Conservation (phyloP, 2,329 filamentous ascomycete genomes). For the Colletotrichum sp. region DNA sequence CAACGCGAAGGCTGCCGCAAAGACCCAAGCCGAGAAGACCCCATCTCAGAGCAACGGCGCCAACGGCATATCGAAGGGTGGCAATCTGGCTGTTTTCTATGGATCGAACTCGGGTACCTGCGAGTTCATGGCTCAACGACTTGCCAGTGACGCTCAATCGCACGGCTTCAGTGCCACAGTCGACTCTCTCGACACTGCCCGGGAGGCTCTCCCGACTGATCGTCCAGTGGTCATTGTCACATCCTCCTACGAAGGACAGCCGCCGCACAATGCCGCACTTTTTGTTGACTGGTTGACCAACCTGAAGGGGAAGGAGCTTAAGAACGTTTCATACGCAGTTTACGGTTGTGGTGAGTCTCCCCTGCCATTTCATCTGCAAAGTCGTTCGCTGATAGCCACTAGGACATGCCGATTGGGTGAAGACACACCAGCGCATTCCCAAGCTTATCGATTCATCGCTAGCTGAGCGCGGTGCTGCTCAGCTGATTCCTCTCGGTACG, state of each 20-base stretch:
- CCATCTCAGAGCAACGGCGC: not conserved
- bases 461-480: slow-evolving; percentile 35
- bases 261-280: slow-evolving; percentile 70
- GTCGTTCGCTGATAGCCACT: not conserved
- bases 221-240: slow-evolving; percentile 68
- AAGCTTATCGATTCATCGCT: slow-evolving; percentile 64
- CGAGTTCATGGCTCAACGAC: slow-evolving; percentile 65
- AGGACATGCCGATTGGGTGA: slow-evolving; percentile 55
- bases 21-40: not conserved
- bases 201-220: slow-evolving; percentile 58
- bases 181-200: slow-evolving; percentile 62
- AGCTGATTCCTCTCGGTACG: slow-evolving; percentile 49
- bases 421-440: slow-evolving; percentile 72
- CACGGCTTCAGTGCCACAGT: slow-evolving; percentile 61
- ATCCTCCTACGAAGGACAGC: slow-evolving; percentile 73
- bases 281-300: slow-evolving; percentile 69
- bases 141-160: slow-evolving; percentile 58
- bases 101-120: slow-evolving; percentile 76
- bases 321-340: slow-evolving; percentile 64
- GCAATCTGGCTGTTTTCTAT: slow-evolving; percentile 65
- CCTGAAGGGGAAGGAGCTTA: slow-evolving; percentile 50
- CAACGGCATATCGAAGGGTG: slow-evolving; percentile 20
- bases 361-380: accelerated
- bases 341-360: slow-evolving; percentile 63
- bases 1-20: not conserved